These are phyloP conservation scores for Hypoxylon sp. DNA, from an alignment of 2,329 filamentous ascomycete species.

Conservation along the genomic window DNA sequence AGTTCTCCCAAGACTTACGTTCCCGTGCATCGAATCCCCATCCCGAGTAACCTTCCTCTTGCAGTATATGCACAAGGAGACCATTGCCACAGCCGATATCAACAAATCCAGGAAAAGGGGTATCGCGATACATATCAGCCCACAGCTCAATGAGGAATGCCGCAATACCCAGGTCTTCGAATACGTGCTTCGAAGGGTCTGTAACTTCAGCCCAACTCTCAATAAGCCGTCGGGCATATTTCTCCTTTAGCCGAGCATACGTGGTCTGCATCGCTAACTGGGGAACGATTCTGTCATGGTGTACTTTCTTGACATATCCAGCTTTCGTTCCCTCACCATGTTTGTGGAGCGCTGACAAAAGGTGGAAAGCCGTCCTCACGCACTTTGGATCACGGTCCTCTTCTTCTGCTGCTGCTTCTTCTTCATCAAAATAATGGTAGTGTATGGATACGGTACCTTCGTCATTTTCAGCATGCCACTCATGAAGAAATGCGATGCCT, in stretches of 20 bases:
- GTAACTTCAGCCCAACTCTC: slow-evolving; percentile 85
- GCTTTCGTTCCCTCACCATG: slow-evolving; percentile 71
- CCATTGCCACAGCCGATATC: slow-evolving; percentile 98
- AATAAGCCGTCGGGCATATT: slow-evolving; percentile 77
- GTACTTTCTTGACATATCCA: slow-evolving; percentile 81
- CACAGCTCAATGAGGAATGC: slow-evolving; percentile 94
- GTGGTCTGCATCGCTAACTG: slow-evolving; percentile 82
- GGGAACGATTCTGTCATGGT: slow-evolving; percentile 83
- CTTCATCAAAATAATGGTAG: slow-evolving; percentile 61
- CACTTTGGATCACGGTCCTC: slow-evolving; percentile 57
- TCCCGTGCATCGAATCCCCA: slow-evolving; percentile 92
- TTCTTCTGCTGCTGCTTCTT: slow-evolving; percentile 44
- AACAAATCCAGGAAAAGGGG: slow-evolving; percentile 83
- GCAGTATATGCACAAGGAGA: slow-evolving; percentile 83
- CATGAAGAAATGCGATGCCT: slow-evolving; percentile 79
- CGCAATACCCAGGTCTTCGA: slow-evolving; percentile 90
- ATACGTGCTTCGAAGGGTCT: slow-evolving; percentile 90
- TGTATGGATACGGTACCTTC: slow-evolving; percentile 66
- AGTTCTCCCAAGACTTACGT: slow-evolving; percentile 85
- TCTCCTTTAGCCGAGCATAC: slow-evolving; percentile 80
- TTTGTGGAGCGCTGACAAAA: slow-evolving; percentile 75
- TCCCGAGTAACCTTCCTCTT: slow-evolving; percentile 80
- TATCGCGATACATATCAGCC: slow-evolving; percentile 76
- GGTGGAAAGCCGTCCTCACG: slow-evolving; percentile 71
- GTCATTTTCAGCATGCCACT: slow-evolving; percentile 58